phyloP scores from a whole-genome alignment of 139 green algal genomes.

The Micractinium conductrix region DNA sequence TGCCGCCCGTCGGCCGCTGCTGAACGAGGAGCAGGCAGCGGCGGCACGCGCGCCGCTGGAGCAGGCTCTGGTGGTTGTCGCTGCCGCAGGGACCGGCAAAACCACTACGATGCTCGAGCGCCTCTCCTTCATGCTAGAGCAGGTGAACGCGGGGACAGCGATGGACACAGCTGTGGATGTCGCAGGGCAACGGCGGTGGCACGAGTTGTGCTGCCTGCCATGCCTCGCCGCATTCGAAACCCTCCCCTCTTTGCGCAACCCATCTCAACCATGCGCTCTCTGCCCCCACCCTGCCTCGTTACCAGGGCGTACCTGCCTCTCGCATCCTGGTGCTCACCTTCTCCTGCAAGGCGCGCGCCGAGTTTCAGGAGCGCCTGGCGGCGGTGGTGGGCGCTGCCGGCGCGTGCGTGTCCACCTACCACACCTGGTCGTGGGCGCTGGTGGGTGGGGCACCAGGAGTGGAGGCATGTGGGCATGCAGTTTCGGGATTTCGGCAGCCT shows the following conservation, averaged over 20 bases:
- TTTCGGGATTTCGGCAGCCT: too few relatives aligned
- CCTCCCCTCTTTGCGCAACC: neutral
- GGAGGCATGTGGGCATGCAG: too few relatives aligned
- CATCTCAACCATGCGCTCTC: too few relatives aligned
- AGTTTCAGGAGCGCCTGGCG: neutral
- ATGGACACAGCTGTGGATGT: too few relatives aligned
- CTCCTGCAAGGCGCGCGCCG: neutral
- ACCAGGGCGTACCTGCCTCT: neutral
- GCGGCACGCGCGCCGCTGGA: constrained; percentile 4
- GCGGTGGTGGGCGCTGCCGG: neutral
- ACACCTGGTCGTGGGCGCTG: neutral
- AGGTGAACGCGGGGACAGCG: neutral
- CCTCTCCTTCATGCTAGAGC: neutral
- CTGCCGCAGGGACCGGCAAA: constrained; percentile 23
- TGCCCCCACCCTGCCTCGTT: neutral
- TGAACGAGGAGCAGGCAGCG: neutral
- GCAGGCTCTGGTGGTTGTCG: neutral
- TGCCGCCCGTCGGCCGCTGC: neutral
- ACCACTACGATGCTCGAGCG: constrained; percentile 26
- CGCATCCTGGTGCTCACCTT: constrained; percentile 24
- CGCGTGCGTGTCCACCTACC: constrained; percentile 1
- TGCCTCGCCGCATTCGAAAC: neutral
- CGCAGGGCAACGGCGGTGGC: neutral
- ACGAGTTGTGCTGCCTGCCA: neutral
- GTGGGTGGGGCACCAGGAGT: too few relatives aligned